A percentile compares a stretch with the other conserved stretches of the same genome.
These are phyloP conservation scores for Sideroxylon spinosum DNA, from an alignment of 179 eudicot species.

Conservation along the genomic window DNA sequence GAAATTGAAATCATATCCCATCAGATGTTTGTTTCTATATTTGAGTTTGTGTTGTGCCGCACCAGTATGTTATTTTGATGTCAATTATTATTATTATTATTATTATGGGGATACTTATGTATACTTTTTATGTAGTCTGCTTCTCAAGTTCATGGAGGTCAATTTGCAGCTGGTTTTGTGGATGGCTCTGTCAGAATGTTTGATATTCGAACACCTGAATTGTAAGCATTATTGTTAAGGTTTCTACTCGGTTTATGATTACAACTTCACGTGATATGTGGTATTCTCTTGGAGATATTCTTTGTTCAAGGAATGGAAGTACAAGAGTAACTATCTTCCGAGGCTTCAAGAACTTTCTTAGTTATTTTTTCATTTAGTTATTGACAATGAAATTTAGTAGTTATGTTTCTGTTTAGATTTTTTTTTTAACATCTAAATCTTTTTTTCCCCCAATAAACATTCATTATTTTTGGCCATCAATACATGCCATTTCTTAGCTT, in stretches of 20 bases:
- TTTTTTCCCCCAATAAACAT: too few relatives aligned
- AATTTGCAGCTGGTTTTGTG: constrained; percentile 78
- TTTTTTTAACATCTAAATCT: background rate
- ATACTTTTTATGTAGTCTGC: constrained; percentile 54
- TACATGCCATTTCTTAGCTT: too few relatives aligned
- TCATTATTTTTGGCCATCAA: background rate
- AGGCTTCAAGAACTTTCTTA: background rate
- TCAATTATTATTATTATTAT: background rate
- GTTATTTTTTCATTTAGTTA: background rate
- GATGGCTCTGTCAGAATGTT: constrained; percentile 87
- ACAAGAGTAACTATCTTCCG: background rate
- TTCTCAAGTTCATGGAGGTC: constrained; percentile 86
- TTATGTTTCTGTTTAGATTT: background rate
- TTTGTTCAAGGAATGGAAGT: background rate
- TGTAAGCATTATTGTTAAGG: constrained; percentile 38
- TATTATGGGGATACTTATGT: background rate
- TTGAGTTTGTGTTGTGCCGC: background rate
- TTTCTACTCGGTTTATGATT: background rate
- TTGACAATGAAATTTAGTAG: background rate
- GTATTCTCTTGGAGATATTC: background rate
- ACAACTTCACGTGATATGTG: background rate
- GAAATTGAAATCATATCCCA: background rate
- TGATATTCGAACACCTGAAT: constrained; percentile 80
- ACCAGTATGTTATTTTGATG: background rate
- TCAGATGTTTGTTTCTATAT: too few relatives aligned